Conservation (phyloP, 225 moss, liverwort and hornwort species). For the Anthoceros angustus region DNA sequence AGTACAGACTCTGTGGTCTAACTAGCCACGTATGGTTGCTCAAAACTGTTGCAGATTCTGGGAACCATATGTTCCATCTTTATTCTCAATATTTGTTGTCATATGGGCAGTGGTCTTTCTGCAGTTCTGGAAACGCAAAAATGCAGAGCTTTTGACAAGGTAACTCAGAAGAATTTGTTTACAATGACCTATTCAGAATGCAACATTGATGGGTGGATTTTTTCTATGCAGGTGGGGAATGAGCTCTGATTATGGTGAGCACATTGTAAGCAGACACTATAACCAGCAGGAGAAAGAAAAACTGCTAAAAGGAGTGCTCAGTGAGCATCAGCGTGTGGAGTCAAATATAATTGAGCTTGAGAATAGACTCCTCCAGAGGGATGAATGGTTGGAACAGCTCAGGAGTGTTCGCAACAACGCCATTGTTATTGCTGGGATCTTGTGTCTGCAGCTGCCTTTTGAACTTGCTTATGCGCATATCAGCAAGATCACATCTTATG, state of each 20-base stretch:
- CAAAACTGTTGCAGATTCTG: conserved; percentile 24
- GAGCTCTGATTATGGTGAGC: conserved; percentile 37
- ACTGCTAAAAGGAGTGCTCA: conserved; percentile 21
- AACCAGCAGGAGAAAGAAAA: conserved; percentile 28
- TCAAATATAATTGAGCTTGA: conserved; percentile 42
- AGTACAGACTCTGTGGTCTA: too few species aligned
- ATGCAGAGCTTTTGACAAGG: conserved; percentile 57
- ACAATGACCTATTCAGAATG: neutral
- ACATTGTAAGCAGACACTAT: conserved; percentile 24
- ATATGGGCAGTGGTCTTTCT: conserved; percentile 92
- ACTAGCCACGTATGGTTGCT: neutral
- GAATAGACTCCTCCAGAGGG: conserved; percentile 29
- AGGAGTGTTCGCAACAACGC: conserved; percentile 32
- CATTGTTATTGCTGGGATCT: conserved; percentile 29
- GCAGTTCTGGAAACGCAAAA: conserved; percentile 86
- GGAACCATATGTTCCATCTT: conserved; percentile 54
- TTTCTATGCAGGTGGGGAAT: conserved; percentile 26
- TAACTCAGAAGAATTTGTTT: conserved; percentile 6
- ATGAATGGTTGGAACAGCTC: conserved; percentile 36
- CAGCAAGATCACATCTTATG: conserved; percentile 32
- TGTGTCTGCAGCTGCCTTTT: conserved; percentile 45
- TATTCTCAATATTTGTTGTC: conserved; percentile 76
- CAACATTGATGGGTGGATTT: neutral
- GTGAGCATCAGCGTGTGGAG: conserved; percentile 29
- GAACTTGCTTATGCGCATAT: conserved; percentile 49